These are phyloP conservation scores for Gossypium raimondii DNA, from an alignment of 345 rosid species.

Conservation along the genomic window DNA sequence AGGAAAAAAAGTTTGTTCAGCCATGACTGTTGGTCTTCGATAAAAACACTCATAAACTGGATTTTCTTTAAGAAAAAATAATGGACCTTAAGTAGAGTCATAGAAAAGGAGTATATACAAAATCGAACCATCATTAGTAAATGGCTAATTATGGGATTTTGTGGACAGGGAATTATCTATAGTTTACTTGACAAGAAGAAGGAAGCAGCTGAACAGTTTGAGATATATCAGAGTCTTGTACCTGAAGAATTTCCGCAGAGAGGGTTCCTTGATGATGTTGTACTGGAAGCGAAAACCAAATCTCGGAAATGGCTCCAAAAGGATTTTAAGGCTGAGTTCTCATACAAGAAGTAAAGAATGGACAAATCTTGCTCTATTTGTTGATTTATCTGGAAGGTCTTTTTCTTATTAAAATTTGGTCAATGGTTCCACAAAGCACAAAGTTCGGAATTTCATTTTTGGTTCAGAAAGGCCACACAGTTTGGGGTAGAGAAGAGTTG, in stretches of 20 bases:
- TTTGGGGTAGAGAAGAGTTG: background rate
- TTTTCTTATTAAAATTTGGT: background rate
- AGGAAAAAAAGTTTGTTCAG: background rate
- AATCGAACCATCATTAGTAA: background rate
- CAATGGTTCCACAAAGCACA: background rate
- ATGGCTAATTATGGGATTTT: constrained; percentile 8
- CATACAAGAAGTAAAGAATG: constrained; percentile 20
- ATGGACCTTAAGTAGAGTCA: constrained; percentile 2
- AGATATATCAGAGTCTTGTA: constrained; percentile 63
- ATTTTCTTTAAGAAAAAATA: background rate
- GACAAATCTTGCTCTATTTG: background rate
- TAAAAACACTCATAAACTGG: background rate
- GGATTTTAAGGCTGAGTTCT: constrained; percentile 48
- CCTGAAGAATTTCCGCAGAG: constrained; percentile 89
- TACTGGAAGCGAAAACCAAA: constrained; percentile 58
- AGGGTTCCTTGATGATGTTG: constrained; percentile 74
- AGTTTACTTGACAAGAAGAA: constrained; percentile 65
- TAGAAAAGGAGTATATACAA: background rate
- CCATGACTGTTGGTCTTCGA: background rate
- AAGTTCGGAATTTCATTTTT: background rate
- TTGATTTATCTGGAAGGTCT: background rate
- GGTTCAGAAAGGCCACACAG: too few species aligned
- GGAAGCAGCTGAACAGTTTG: constrained; percentile 81
- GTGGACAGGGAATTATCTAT: constrained; percentile 75
- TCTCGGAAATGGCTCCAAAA: constrained; percentile 49